Percentiles rank a stretch among this genome's conserved stretches.
These are phyloP conservation scores for Fraxinus quadrangulata DNA, from an alignment of 257 asterid species.

Conservation along the genomic window DNA sequence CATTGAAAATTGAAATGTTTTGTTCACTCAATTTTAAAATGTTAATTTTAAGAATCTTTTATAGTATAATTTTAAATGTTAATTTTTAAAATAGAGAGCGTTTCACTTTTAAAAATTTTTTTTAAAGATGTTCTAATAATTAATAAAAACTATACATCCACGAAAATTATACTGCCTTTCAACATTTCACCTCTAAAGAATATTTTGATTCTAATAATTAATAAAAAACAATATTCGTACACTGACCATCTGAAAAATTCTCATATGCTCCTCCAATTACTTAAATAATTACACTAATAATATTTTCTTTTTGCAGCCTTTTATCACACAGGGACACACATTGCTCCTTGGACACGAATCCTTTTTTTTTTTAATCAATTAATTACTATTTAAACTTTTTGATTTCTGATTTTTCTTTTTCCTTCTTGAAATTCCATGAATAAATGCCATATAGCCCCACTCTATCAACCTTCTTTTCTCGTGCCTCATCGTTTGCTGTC, in stretches of 20 bases:
- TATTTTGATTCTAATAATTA: too few relatives aligned
- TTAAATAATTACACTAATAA: neutral
- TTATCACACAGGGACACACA: constrained; percentile 26
- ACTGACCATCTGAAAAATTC: neutral
- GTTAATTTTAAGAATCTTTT: too few relatives aligned
- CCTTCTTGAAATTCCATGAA: constrained; percentile 11
- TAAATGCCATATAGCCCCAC: constrained; percentile 34
- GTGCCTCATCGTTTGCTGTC: constrained; percentile 47
- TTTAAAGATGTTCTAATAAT: too few relatives aligned
- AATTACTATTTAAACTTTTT: constrained; percentile 16
- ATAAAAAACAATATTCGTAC: neutral
- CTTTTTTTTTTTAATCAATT: neutral
- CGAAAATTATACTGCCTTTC: too few relatives aligned
- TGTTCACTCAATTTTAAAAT: too few relatives aligned
- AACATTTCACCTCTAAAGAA: too few relatives aligned
- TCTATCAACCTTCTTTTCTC: constrained; percentile 51
- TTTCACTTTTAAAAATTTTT: too few relatives aligned
- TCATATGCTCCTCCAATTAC: neutral
- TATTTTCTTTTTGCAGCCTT: neutral
- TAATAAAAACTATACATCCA: too few relatives aligned
- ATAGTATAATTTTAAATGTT: too few relatives aligned
- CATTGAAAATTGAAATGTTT: too few relatives aligned
- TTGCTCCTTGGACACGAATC: constrained; percentile 19
- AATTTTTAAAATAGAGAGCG: too few relatives aligned
- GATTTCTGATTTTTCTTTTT: neutral